Evolutionary conservation across 805 yeast genomes (phyloP).

Genomic region (Debaryomyces hansenii): DNA sequence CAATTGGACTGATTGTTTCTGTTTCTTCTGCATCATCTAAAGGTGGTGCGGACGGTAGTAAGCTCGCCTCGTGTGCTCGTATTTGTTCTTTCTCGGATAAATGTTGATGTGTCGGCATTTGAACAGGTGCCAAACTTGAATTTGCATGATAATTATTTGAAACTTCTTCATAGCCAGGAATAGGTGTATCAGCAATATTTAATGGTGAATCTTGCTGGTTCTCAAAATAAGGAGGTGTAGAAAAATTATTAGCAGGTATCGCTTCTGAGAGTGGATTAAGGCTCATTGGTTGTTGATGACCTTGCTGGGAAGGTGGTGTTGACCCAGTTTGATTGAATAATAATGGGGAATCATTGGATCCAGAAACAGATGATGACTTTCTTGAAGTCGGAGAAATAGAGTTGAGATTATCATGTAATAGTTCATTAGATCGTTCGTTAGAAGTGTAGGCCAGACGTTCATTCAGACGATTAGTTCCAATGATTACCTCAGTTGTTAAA

Average conservation of each 20-base stretch:
- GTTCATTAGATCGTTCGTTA: slow-evolving; percentile 1
- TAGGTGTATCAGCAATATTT: slow-evolving; percentile 1
- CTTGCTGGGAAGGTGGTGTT: slow-evolving; percentile 5
- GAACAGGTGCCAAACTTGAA: slow-evolving; percentile 4
- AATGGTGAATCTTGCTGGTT: slow-evolving; percentile 2
- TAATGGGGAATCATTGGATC: slow-evolving; percentile 8
- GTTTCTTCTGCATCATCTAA: slow-evolving; percentile 7
- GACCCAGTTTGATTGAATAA: slow-evolving; percentile 4
- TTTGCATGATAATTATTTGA: neutral
- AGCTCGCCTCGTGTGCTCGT: slow-evolving; percentile 53
- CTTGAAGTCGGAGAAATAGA: slow-evolving; percentile 7
- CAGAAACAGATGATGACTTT: slow-evolving; percentile 8
- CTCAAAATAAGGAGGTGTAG: slow-evolving; percentile 31
- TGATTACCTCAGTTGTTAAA: slow-evolving; percentile 73
- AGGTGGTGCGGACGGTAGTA: slow-evolving; percentile 59
- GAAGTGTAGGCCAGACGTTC: slow-evolving; percentile 4
- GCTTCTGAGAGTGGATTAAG: slow-evolving; percentile 19
- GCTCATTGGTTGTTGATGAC: slow-evolving; percentile 4
- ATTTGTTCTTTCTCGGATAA: slow-evolving; percentile 60
- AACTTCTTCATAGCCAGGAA: slow-evolving; percentile 28
- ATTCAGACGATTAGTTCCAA: slow-evolving; percentile 63
- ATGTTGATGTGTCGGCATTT: slow-evolving; percentile 14
- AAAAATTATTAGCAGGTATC: slow-evolving; percentile 15
- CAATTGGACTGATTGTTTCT: neutral
- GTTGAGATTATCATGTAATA: neutral